Evolutionary conservation across 257 asterid species (phyloP).

Genomic region (Scutellaria baicalensis): DNA sequence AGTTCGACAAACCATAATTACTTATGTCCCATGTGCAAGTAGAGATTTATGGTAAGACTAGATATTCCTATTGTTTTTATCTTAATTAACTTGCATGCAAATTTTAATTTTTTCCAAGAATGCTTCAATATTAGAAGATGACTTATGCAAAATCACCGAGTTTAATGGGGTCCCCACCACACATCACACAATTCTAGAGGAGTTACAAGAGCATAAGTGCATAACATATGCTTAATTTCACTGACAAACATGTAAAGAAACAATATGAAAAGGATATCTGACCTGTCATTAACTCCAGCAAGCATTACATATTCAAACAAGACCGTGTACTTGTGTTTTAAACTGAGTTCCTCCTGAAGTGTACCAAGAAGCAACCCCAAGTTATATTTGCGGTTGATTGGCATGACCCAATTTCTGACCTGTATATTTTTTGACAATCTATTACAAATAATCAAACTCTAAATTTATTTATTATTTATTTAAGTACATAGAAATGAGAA

Average conservation of each 20-base stretch:
- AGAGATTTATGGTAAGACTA: too few relatives aligned
- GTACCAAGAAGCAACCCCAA: slow-evolving; percentile 77
- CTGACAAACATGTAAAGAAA: background rate
- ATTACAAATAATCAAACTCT: slow-evolving; percentile 1
- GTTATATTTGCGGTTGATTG: slow-evolving; percentile 92
- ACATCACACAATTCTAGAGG: background rate
- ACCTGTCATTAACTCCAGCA: slow-evolving; percentile 98
- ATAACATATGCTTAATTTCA: background rate
- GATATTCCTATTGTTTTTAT: too few relatives aligned
- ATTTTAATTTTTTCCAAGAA: too few relatives aligned
- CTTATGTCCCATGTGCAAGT: too few relatives aligned
- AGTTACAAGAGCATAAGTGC: background rate
- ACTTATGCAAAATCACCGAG: too few relatives aligned
- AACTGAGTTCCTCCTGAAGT: slow-evolving; percentile 67
- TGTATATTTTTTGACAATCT: slow-evolving; percentile 20
- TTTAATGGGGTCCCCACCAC: too few relatives aligned
- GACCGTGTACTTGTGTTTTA: slow-evolving; percentile 78
- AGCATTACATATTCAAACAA: slow-evolving; percentile 96
- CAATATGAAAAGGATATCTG: slow-evolving; percentile 1
- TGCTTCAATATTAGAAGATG: too few relatives aligned
- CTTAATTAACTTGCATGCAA: too few relatives aligned
- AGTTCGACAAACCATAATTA: background rate
- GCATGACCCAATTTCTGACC: slow-evolving; percentile 99
- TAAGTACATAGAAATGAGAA: background rate
- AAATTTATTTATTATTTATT: background rate